Evolutionary conservation across 192 early-diverging fungal species (phyloP).

Genomic region (Phycomyces blakesleeanus): DNA sequence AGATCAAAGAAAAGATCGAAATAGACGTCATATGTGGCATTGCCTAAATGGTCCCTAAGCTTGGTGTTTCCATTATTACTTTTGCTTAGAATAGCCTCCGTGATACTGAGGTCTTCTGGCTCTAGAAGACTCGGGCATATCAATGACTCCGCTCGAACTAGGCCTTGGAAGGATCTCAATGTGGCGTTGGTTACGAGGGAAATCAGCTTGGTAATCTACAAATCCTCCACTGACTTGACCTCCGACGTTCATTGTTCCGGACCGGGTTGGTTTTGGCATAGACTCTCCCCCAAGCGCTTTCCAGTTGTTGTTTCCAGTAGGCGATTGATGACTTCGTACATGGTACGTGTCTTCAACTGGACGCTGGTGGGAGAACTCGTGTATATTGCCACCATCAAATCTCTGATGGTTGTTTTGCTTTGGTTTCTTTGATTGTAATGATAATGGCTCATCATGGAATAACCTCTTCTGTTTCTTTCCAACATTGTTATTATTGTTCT

Average conservation of each 20-base stretch:
- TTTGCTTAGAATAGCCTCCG: constrained; percentile 3
- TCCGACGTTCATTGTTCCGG: constrained; percentile 5
- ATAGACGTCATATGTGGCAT: too few species aligned
- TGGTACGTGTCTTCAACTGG: neutral
- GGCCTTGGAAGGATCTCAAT: neutral
- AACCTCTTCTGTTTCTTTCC: too few species aligned
- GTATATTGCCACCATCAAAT: too few species aligned
- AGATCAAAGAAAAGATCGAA: too few species aligned
- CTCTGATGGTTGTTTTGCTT: neutral
- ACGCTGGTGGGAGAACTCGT: neutral
- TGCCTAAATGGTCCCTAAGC: too few species aligned
- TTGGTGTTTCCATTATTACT: neutral
- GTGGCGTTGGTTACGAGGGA: neutral
- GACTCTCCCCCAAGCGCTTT: neutral
- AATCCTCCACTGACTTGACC: neutral
- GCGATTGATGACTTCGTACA: neutral
- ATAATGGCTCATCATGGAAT: too few species aligned
- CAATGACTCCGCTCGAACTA: constrained; percentile 10
- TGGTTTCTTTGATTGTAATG: neutral
- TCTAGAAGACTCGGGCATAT: neutral
- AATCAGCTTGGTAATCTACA: constrained; percentile 1
- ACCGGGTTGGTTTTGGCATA: constrained; percentile 5
- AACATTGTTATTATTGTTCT: too few species aligned
- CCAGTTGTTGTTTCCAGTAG: neutral
- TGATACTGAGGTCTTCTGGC: constrained; percentile 8